Conservation (phyloP, 768 basidiomycete genomes). For the Mycena belliarum region DNA sequence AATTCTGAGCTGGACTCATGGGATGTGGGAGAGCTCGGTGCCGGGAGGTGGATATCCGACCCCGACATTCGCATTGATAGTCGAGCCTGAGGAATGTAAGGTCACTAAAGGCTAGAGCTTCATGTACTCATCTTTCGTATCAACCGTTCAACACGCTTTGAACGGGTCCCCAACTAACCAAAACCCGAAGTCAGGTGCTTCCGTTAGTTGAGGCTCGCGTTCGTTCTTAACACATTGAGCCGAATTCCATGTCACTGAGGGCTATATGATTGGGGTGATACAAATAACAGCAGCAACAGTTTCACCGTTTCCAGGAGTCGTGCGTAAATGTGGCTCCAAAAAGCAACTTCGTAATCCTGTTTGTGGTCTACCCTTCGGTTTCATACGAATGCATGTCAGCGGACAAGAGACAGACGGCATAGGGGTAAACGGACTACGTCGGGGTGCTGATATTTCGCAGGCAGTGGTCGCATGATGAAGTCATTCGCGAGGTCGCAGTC, state of each 20-base stretch:
- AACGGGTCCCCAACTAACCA: slow-evolving; percentile 5
- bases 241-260: slow-evolving; percentile 27
- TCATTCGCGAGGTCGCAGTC: slow-evolving; percentile 19
- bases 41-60: neutral
- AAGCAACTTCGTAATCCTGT: slow-evolving; percentile 27
- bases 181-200: neutral
- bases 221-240: slow-evolving; percentile 27
- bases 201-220: neutral
- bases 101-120: too few species aligned
- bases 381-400: neutral
- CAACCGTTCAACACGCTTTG: neutral
- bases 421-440: slow-evolving; percentile 23
- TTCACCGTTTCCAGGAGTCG: slow-evolving; percentile 19
- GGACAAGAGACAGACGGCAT: neutral
- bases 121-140: too few species aligned
- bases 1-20: too few species aligned
- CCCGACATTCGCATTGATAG: too few species aligned
- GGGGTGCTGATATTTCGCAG: slow-evolving; percentile 25
- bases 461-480: slow-evolving; percentile 22
- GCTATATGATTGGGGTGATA: neutral
- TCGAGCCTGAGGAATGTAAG: too few species aligned
- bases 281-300: neutral
- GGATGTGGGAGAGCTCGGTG: neutral
- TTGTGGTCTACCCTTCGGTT: slow-evolving; percentile 31
- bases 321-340: slow-evolving; percentile 27